Evolutionary conservation across 768 basidiomycete species (phyloP), one percentile per base, ranked within the genome.

Genomic region (Suillus variegatus): DNA sequence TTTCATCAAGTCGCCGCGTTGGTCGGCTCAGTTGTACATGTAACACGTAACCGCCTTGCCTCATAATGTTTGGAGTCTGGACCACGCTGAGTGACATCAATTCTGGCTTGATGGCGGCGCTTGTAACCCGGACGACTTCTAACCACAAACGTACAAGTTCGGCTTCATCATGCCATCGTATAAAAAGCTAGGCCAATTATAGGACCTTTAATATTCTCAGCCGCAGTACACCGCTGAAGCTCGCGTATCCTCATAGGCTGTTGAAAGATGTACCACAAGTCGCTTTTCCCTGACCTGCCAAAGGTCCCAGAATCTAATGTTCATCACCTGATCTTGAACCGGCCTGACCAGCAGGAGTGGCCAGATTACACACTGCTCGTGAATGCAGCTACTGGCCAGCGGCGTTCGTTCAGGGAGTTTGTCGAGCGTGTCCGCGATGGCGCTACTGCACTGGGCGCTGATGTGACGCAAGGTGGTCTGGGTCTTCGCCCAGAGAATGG

Each of bases 331-430:
- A 70, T 89, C 61, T 83, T 89, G 74, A 73, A 79, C 36, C 82
- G 86, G 1, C 82, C 83, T 0, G 88, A 85, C 25, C 85, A 88
- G 62, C 79, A 77, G 2, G 44, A 79, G 43, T 87, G 86, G 85
- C 78, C 84, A 0, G 84, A 92, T 65, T 87, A 78, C 69, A 82
- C 82, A 0, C 54, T 87, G 5, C 81, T 86, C 51, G 80, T 92
- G 61, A 85, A 93, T 67, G 82, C 82, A 0, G 69, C 77, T 41
- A 86, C 86, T 0, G 88, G 85, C 2, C 71, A 79, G 62, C 78
- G 73, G 56, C 74, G 84, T 16, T 81, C 78, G 12, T 84, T 78
- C 67, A 79, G 75, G 36, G 82, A 89, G 65, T 83, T 89, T 66
- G 61, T 81, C 18, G 82, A 84, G 43, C 79, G 80, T 20, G 81